Evolutionary conservation across 805 yeast genomes (phyloP), one percentile per base, ranked within the genome.

Genomic region (Alloascoidea africana): DNA sequence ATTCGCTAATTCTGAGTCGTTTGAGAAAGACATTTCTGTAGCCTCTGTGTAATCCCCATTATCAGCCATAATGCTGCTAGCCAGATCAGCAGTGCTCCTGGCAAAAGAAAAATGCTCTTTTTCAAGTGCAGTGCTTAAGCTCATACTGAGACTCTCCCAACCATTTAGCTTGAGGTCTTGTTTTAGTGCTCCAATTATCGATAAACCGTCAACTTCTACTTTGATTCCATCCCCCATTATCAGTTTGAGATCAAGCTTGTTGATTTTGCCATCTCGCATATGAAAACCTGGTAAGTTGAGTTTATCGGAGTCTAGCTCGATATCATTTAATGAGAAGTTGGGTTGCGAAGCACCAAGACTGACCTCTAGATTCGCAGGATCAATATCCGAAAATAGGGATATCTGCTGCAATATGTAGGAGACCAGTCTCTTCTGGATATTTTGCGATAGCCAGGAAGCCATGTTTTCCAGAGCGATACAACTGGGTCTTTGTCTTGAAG

Each of bases 391-490:
- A 50, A 87, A 83, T 33, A 87, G 58, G 13, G 87, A 74, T 34
- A 86, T 69, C 55, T 84, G 89, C 52, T 81, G 83, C 17, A 87
- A 66, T 3, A 86, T 72, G 54, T 84, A 85, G 33, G 81, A 72
- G 33, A 87, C 68, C 30, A 86, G 68, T 47, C 94, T 64, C 57
- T 82, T 80, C 50, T 86, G 95, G 33, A 87, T 65, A 55, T 80
- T 82, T 53, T 78, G 89, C 4, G 94, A 89, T 55, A 83, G 67
- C 93, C 94, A 84, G 51, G 56, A 39, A 5, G 46, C n/a, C n/a
- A n/a, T n/a, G n/a, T n/a, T n/a, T n/a, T n/a, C n/a, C n/a, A n/a
- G n/a, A n/a, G n/a, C n/a, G n/a, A n/a, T n/a, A n/a, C n/a, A n/a
- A n/a, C n/a, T n/a, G n/a, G n/a, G n/a, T n/a, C n/a, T n/a, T n/a